Evolutionary conservation across 768 basidiomycete genomes (phyloP), one percentile per base, ranked within the genome.

Genomic region (Cubamyces lactineus): DNA sequence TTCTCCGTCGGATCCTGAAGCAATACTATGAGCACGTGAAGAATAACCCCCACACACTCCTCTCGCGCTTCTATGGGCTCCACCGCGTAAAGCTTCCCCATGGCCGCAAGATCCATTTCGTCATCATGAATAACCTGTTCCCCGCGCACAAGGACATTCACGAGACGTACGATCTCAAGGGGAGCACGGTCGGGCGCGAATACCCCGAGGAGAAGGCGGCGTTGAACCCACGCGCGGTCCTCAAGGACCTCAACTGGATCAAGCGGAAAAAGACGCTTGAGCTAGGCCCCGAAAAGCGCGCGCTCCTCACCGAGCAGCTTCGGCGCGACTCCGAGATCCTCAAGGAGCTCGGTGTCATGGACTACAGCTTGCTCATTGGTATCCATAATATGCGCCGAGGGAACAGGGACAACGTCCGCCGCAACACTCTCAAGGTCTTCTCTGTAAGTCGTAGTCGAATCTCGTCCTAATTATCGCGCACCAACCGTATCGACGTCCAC

Each of bases 111-210:
- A 99, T 99, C 55, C 97, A 99, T 74, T 99, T 99, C 72, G 94
- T 98, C 57, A 97, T 99, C 76, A 98, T 98, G 95, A 99, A 98
- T 80, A 99, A 99, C 74, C 83, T 99, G 28, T 98, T 99, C 77
- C 96, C 97, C 0, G 90, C 97, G 0, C 96, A 98, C 76, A 87
- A 94, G 66, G 97, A 99, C 73, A 83, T 98, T 45, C 97, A 99
- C 75, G 97, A 98, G 79, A 96, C 96, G 30, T 98, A 91, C 71
- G 96, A 99, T 74, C 81, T 98, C 66, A 98, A 99, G 73, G 96
- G 96, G 2, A 93, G 91, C 49, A 95, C 96, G 0, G 86, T 96
- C 1, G 96, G 96, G 0, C 80, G 96, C 24, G 81, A 87, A 73
- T 95, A 94, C 65, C 82, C 94, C 0, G 95, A 96, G 71, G 92